Base-by-base conservation (phyloP, 331 rosid genomes). In the Stylosanthes scabra region DNA sequence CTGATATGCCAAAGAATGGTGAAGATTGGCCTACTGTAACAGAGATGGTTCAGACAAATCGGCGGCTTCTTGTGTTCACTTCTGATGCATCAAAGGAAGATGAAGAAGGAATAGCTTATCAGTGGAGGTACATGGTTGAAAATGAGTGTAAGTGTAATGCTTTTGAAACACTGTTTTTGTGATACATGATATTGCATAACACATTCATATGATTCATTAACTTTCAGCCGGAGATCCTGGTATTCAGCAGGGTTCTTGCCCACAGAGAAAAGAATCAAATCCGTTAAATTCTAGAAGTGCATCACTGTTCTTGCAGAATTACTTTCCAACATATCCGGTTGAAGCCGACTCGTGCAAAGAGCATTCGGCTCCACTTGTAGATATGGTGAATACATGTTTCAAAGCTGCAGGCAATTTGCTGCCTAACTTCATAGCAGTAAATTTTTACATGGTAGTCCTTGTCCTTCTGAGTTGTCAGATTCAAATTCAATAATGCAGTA, bases 201-300 rank as follows among this genome's bases (percentile, higher is more conserved):
- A 51, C 39, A 52, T 57, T 70, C 41, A 1, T 61, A 34, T 61
- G 28, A 51, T 44, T 29, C 11, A 11, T 64, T 45, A 28, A 70
- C 58, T 83, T 91, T 82, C 97, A 95, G 97, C 96, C 63, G 98
- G 99, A 80, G 98, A 95, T 83, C 96, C 96, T 66, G 99, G 99
- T 76, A 86, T 88, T 69, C 87, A 68, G 68, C 79, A 65, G 1
- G 96, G 93, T 28, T 88, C 93, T 31, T 95, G 97, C 73, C 91
- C 87, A 0, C 89, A 83, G 34, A 85, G 99, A 77, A 91, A 88
- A 86, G 97, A 95, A 72, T 95, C 99, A 7, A 87, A 87, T 77
- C 76, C 91, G 0, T 66, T 95, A 55, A 87, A 71, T 77, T 95
- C 97, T 11, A 87, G 68, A 84, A 83, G 89, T 63, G 71, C 78